These are phyloP conservation scores for Pichia sporocuriosa DNA, from an alignment of 805 yeast genomes.

Conservation along the genomic window DNA sequence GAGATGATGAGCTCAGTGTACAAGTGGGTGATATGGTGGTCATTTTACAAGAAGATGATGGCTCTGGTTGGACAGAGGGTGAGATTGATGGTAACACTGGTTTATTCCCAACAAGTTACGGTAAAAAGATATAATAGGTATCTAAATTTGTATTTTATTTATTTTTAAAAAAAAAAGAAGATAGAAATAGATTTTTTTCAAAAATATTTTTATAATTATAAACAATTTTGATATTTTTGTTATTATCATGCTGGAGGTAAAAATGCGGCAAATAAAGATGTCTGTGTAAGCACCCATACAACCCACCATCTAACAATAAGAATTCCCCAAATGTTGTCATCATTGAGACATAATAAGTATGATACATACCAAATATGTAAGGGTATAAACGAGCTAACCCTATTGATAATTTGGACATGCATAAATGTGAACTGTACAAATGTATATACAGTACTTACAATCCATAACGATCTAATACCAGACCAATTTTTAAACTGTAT, in stretches of 20 bases:
- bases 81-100: conserved; percentile 63
- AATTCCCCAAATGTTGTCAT: conserved; percentile 4
- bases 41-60: conserved; percentile 64
- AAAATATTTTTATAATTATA: not conserved
- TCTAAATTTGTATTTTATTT: not conserved
- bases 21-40: conserved; percentile 66
- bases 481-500: conserved; percentile 27
- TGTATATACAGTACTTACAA: conserved; percentile 39
- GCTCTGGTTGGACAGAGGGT: conserved; percentile 94
- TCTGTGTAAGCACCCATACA: conserved; percentile 61
- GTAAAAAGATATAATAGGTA: conserved; percentile 23
- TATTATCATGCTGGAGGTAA: conserved; percentile 77
- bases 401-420: conserved; percentile 81
- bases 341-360: conserved; percentile 7
- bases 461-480: conserved; percentile 33
- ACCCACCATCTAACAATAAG: conserved; percentile 38
- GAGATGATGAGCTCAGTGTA: conserved; percentile 72
- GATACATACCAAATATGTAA: conserved; percentile 67
- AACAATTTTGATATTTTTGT: too few species aligned
- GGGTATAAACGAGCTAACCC: conserved; percentile 76
- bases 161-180: not conserved
- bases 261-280: conserved; percentile 65
- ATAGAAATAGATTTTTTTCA: not conserved
- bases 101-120: conserved; percentile 75
- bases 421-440: conserved; percentile 52